phyloP scores from a whole-genome alignment of 441 rosid genomes.

The Aleurites moluccanus region DNA sequence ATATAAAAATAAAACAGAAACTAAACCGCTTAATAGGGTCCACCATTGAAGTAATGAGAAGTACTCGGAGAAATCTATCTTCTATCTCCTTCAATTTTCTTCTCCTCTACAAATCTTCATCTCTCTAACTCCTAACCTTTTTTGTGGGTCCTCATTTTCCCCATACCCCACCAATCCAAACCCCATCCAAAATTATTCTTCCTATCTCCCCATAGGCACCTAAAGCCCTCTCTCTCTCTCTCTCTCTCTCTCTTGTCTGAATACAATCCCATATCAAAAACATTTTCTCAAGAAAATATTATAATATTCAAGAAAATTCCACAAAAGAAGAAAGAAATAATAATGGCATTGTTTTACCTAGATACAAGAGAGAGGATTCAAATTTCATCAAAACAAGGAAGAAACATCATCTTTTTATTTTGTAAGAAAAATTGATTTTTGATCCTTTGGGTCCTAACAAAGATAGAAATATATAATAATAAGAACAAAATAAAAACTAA shows the following conservation, averaged over 20 bases:
- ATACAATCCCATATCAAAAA: not conserved
- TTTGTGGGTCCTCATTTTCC: slow-evolving; percentile 18
- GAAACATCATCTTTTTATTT: not conserved
- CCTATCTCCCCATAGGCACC: not conserved
- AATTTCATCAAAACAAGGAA: not conserved
- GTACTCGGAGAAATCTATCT: not conserved
- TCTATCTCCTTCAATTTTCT: not conserved
- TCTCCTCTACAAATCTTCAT: slow-evolving; percentile 18
- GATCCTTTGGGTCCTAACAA: not conserved
- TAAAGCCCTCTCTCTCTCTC: not conserved
- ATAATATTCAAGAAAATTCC: not conserved
- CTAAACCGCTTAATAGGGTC: slow-evolving; percentile 28
- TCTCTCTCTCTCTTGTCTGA: not conserved
- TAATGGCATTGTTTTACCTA: not conserved
- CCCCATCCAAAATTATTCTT: not conserved
- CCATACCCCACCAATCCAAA: slow-evolving; percentile 6
- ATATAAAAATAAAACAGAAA: not conserved
- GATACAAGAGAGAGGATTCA: not conserved
- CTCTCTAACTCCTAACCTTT: slow-evolving; percentile 3
- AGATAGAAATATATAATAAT: not conserved
- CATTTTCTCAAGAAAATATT: not conserved
- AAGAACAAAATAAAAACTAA: not conserved
- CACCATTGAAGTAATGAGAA: slow-evolving; percentile 33
- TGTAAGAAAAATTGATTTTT: not conserved
- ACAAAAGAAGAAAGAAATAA: not conserved